A percentile compares a stretch with the other conserved stretches of the same genome.
Conservation (phyloP, 805 yeast species). For the Pichia nakasei region DNA sequence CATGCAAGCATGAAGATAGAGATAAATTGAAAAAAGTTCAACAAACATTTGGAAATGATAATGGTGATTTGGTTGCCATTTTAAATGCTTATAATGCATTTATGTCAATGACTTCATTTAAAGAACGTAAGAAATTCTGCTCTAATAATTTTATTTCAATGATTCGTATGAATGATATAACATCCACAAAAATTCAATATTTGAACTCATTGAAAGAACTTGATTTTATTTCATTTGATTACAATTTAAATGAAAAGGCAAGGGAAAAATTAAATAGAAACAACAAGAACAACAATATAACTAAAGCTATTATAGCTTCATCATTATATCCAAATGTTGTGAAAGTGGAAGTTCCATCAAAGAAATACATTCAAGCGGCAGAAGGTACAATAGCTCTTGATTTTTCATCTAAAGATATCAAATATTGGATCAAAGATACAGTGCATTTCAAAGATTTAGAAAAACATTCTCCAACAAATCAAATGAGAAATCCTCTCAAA, state of each 20-base stretch:
- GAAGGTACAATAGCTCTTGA: constrained; percentile 82
- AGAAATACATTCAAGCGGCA: constrained; percentile 58
- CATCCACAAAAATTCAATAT: constrained; percentile 63
- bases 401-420: constrained; percentile 66
- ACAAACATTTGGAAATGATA: constrained; percentile 34
- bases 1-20: constrained; percentile 50
- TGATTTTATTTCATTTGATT: constrained; percentile 60
- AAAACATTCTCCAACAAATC: constrained; percentile 12
- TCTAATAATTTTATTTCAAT: constrained; percentile 53
- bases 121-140: constrained; percentile 36
- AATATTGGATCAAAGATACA: constrained; percentile 65
- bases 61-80: constrained; percentile 72
- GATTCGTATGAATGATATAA: constrained; percentile 59
- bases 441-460: constrained; percentile 28
- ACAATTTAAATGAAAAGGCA: constrained; percentile 15
- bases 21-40: constrained; percentile 49
- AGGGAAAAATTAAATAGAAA: constrained; percentile 40
- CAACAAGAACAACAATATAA: constrained; percentile 37
- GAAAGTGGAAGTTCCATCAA: constrained; percentile 72
- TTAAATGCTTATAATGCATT: constrained; percentile 53
- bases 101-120: constrained; percentile 21
- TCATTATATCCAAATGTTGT: constrained; percentile 79
- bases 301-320: constrained; percentile 67
- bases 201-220: constrained; percentile 63
- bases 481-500: constrained; percentile 36